Conservation (phyloP, 495 filamentous ascomycete genomes). For the Penicillium roqueforti region DNA sequence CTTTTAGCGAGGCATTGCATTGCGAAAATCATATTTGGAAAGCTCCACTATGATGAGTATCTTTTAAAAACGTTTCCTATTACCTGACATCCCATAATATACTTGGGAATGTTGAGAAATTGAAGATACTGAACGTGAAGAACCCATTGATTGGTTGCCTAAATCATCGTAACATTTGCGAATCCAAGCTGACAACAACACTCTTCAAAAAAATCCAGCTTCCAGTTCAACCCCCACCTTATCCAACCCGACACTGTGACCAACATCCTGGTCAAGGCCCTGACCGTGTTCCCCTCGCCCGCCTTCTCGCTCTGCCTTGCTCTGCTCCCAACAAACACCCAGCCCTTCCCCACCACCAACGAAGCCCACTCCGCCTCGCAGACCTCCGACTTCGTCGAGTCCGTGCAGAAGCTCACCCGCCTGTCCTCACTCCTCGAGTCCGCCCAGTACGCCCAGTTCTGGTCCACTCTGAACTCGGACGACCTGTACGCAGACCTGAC, state of each 20-base stretch:
- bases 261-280: conserved; percentile 96
- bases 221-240: conserved; percentile 99
- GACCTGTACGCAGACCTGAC: conserved; percentile 95
- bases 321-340: conserved; percentile 77
- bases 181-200: conserved; percentile 11
- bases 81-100: conserved; percentile 63
- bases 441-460: conserved; percentile 86
- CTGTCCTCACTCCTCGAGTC: conserved; percentile 82
- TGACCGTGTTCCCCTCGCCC: conserved; percentile 94
- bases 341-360: conserved; percentile 51
- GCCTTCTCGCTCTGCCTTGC: conserved; percentile 93
- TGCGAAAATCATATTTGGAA: not conserved
- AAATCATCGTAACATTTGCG: not conserved
- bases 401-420: conserved; percentile 78
- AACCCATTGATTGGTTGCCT: conserved; percentile 8
- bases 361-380: conserved; percentile 60
- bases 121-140: conserved; percentile 30
- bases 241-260: conserved; percentile 93
- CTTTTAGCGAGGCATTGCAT: not conserved
- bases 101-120: conserved; percentile 35
- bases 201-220: conserved; percentile 50
- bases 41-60: not conserved
- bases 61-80: conserved; percentile 84
- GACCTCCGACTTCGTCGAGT: conserved; percentile 66
- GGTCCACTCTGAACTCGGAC: conserved; percentile 85